Base-by-base conservation (phyloP, 2,329 filamentous ascomycete genomes). In the Tympanopsis confertula region DNA sequence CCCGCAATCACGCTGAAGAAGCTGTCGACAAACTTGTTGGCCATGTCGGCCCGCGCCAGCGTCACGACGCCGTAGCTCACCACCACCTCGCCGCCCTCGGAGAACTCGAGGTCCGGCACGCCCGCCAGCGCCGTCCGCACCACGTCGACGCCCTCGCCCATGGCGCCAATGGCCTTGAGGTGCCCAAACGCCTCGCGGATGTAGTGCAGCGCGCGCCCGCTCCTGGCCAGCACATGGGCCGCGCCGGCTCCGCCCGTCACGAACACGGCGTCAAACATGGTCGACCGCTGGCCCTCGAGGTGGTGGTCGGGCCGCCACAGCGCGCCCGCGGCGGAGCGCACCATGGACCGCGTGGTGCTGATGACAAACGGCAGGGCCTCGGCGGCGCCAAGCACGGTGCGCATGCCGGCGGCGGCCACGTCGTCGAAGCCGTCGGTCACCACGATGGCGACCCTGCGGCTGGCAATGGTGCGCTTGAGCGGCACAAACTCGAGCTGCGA, bases 61-160 rank as follows among this genome's bases (percentile, higher is more conserved):
- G 85, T 89, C 0, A 89, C 78, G 1, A 93, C 82, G 36, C 85
- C 85, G 46, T 86, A 91, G 44, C 72, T 81, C 46, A 86, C 78
- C 0, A 74, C 62, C 0, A 77, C 71, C 14, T 68, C 59, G 1
- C 54, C 53, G 4, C 26, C 38, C 5, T 33, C 30, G 12, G 10
- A 10, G 28, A 42, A 13, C 53, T 50, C 1, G 67, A 76, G 58
- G 4, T 63, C 65, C 1, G 66, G 61, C 4, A 69, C 52, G 20
- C 58, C 57, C 48, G 39, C 62, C 52, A 58, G 40, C 2, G 57
- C 57, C 20, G 66, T 56, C 36, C 65, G 56, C 19, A 89, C 65
- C 29, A 89, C 61, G 3, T 73, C 63, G 0, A 85, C 73, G 0
- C 68, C 84, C 51, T 87, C 82, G 1, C 82, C 84, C 0, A 79